Conservation (phyloP, 192 early-diverging fungal genomes). For the Coemansia sp. region DNA sequence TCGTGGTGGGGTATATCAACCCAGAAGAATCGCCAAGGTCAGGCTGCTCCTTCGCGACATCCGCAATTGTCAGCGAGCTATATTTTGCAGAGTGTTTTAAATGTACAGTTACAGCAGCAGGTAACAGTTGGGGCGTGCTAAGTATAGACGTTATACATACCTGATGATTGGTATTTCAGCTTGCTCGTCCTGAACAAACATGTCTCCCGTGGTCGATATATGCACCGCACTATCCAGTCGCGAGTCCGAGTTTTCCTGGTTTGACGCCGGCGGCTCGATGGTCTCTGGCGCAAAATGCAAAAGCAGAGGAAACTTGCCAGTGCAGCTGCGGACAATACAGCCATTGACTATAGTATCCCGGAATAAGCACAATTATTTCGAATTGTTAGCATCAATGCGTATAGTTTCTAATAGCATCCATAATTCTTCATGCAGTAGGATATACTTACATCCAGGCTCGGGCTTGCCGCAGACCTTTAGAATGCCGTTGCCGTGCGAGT, state of each 20-base stretch:
- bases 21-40: constrained; percentile 2
- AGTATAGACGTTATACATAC: constrained; percentile 20
- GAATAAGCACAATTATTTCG: no score
- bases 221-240: background rate
- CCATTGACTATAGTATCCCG: constrained; percentile 1
- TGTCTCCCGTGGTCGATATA: background rate
- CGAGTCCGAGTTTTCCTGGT: background rate
- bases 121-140: no score
- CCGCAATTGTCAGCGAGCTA: constrained; percentile 16
- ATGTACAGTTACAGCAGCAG: background rate
- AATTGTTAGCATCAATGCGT: background rate
- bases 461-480: constrained; percentile 22
- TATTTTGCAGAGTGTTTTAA: background rate
- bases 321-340: constrained; percentile 18
- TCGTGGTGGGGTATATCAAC: background rate
- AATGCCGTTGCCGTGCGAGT: constrained; percentile 33
- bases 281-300: constrained; percentile 23
- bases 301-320: constrained; percentile 11
- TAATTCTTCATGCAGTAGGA: background rate
- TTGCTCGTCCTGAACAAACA: background rate
- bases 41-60: background rate
- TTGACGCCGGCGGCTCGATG: background rate
- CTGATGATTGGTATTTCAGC: constrained; percentile 14
- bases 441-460: constrained; percentile 19
- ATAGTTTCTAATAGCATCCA: background rate